A percentile compares a stretch with the other conserved stretches of the same genome.
phyloP scores from a whole-genome alignment of 208 protist species.

The Trypanosoma avium region DNA sequence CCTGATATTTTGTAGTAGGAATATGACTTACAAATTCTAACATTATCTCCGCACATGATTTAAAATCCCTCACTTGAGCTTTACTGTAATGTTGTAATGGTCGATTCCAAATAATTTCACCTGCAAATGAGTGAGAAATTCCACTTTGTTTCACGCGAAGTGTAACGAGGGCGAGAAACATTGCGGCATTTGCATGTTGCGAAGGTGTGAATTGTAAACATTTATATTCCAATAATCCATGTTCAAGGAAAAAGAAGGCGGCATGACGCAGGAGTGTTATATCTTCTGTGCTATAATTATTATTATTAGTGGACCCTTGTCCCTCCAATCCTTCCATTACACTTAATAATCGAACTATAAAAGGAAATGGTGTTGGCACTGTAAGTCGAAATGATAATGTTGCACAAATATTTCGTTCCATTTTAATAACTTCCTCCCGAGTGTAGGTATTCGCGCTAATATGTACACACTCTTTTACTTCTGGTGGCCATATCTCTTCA shows the following conservation, averaged over 20 bases:
- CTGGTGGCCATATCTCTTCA: conserved; percentile 94
- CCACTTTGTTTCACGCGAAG: conserved; percentile 48
- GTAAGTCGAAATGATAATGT: conserved; percentile 88
- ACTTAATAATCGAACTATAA: conserved; percentile 76
- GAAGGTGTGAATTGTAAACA: conserved; percentile 93
- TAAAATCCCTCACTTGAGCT: conserved; percentile 57
- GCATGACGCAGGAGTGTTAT: conserved; percentile 53
- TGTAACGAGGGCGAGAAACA: conserved; percentile 88
- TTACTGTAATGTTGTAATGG: conserved; percentile 70
- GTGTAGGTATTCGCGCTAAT: conserved; percentile 94
- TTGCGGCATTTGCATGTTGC: conserved; percentile 87
- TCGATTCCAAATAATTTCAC: conserved; percentile 54
- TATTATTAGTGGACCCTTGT: neutral
- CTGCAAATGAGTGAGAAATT: conserved; percentile 4
- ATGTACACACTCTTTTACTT: conserved; percentile 94
- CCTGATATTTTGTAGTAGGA: conserved; percentile 83
- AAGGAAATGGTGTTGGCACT: conserved; percentile 82
- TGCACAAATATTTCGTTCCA: conserved; percentile 87
- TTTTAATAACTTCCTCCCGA: conserved; percentile 86
- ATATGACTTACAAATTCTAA: conserved; percentile 79
- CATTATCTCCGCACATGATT: conserved; percentile 77
- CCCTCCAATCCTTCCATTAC: conserved; percentile 63
- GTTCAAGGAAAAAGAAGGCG: conserved; percentile 86
- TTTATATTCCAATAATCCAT: conserved; percentile 86
- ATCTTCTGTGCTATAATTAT: conserved; percentile 24